phyloP scores from a whole-genome alignment of 1,284 basidiomycete species.

The Ganoderma sinense region DNA sequence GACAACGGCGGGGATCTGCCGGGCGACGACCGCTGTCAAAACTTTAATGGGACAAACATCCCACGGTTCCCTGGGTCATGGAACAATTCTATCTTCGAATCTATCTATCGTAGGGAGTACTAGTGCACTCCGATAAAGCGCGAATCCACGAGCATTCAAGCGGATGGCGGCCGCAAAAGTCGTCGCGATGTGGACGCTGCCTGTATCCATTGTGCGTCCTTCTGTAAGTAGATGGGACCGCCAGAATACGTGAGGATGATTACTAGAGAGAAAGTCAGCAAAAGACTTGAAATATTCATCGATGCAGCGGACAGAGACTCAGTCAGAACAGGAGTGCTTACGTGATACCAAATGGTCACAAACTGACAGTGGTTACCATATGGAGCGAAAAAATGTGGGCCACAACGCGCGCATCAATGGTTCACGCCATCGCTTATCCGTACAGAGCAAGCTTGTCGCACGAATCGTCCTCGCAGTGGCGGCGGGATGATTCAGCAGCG shows the following conservation, averaged over 20 bases:
- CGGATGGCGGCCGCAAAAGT: background rate
- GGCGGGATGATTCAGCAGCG: conserved; percentile 13
- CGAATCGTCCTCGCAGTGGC: background rate
- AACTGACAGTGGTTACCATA: background rate
- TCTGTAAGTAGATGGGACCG: background rate
- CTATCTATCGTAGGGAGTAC: background rate
- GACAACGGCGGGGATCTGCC: background rate
- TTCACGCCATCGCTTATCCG: conserved; percentile 3
- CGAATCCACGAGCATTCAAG: background rate
- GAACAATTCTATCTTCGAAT: background rate
- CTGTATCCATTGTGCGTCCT: background rate
- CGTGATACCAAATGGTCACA: conserved; percentile 8
- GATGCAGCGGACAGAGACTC: background rate
- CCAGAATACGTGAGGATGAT: background rate
- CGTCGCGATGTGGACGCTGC: no score
- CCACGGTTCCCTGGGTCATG: background rate
- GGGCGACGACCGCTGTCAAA: background rate
- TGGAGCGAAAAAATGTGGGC: background rate
- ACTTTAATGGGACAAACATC: background rate
- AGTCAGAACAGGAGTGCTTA: conserved; percentile 8
- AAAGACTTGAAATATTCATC: background rate
- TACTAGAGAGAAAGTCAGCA: background rate
- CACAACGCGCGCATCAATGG: conserved; percentile 1
- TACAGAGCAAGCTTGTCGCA: background rate
- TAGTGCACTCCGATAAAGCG: background rate